Evolutionary conservation across 495 filamentous ascomycete species (phyloP).

Genomic region (Thermothielavioides terrestris): DNA sequence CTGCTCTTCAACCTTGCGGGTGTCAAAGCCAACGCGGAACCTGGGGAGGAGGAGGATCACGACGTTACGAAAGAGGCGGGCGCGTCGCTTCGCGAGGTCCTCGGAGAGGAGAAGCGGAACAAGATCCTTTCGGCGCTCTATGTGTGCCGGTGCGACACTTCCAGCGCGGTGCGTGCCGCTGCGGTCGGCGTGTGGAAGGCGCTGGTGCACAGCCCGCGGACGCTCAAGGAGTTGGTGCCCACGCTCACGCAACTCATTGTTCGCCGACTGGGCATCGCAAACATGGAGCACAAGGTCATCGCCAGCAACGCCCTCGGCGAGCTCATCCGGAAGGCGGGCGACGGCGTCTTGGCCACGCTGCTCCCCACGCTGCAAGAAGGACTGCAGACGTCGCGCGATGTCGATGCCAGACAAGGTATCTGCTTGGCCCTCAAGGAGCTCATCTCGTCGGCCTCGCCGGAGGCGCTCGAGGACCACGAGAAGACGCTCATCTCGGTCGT

Average conservation of each 20-base stretch:
- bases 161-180: constrained; percentile 79
- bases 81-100: constrained; percentile 80
- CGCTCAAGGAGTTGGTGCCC: constrained; percentile 88
- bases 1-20: constrained; percentile 96
- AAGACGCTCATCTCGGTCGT: constrained; percentile 91
- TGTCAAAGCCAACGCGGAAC: constrained; percentile 75
- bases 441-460: constrained; percentile 81
- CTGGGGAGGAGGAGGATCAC: constrained; percentile 62
- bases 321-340: constrained; percentile 91
- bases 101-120: constrained; percentile 91
- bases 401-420: constrained; percentile 93
- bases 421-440: constrained; percentile 92
- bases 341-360: constrained; percentile 79
- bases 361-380: constrained; percentile 91
- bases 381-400: constrained; percentile 76
- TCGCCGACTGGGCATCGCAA: constrained; percentile 84
- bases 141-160: constrained; percentile 96
- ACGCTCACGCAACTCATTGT: constrained; percentile 92
- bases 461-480: constrained; percentile 88
- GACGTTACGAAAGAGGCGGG: constrained; percentile 75
- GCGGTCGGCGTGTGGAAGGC: constrained; percentile 95
- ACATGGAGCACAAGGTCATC: constrained; percentile 97
- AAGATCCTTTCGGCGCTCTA: constrained; percentile 92
- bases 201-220: constrained; percentile 83
- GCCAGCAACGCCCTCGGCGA: constrained; percentile 95